phyloP scores from a whole-genome alignment of 371 early-diverging fungal species.

The Mucor plumbeus region DNA sequence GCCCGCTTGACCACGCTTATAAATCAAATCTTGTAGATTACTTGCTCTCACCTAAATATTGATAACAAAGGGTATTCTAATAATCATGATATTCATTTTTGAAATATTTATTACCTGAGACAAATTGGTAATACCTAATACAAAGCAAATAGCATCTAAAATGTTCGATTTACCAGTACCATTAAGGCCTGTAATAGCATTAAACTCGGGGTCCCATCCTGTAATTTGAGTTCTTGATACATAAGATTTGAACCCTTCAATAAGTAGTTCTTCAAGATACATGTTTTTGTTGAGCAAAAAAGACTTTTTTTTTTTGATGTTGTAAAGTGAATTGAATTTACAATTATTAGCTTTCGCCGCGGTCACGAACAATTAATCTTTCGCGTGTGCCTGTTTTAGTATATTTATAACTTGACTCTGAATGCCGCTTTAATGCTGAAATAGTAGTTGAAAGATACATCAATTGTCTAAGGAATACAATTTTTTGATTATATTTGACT shows the following conservation, averaged over 20 bases:
- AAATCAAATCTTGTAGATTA: constrained; percentile 95
- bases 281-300: constrained; percentile 47
- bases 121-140: constrained; percentile 94
- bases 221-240: constrained; percentile 94
- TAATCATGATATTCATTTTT: constrained; percentile 73
- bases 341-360: neutral
- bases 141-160: constrained; percentile 99
- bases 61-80: constrained; percentile 59
- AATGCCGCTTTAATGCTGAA: no score
- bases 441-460: no score
- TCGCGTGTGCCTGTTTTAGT: constrained; percentile 6
- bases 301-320: neutral
- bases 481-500: no score
- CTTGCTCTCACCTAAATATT: constrained; percentile 85
- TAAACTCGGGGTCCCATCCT: constrained; percentile 97
- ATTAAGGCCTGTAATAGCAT: constrained; percentile 99
- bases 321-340: neutral
- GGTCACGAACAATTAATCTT: neutral
- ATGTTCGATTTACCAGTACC: constrained; percentile 99
- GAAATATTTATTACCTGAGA: constrained; percentile 85
- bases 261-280: constrained; percentile 94
- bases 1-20: constrained; percentile 98
- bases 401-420: neutral
- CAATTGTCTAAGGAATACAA: no score
- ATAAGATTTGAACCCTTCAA: constrained; percentile 99